Evolutionary conservation across 176 grass and related monocot species (phyloP).

Genomic region (Oryza australiensis): DNA sequence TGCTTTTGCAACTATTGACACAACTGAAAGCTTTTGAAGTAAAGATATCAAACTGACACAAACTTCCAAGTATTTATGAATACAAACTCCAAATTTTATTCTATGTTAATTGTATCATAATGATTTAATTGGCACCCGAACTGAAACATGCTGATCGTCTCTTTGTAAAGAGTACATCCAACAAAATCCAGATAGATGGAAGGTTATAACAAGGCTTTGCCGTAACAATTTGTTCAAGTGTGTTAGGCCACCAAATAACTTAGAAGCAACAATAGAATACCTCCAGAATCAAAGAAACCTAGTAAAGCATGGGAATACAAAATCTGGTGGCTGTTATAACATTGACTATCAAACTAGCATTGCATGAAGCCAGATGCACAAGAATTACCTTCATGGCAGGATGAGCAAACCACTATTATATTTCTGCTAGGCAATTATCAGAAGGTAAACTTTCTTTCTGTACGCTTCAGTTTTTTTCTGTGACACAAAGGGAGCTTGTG

Average conservation of each 20-base stretch:
- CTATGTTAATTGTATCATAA: background rate
- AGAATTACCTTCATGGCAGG: background rate
- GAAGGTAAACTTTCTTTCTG: background rate
- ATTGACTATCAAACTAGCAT: background rate
- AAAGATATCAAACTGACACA: background rate
- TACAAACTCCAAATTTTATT: background rate
- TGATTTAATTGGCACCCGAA: background rate
- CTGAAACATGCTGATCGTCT: background rate
- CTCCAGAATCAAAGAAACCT: background rate
- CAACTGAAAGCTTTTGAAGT: background rate
- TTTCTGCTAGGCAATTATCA: background rate
- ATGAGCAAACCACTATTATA: no score
- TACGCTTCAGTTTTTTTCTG: background rate
- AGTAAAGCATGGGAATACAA: background rate
- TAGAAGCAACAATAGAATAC: background rate
- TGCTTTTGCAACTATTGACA: background rate
- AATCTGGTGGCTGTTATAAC: background rate
- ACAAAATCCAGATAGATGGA: background rate
- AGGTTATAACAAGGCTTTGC: background rate
- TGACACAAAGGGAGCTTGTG: background rate
- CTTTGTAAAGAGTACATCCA: background rate
- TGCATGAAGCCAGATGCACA: background rate
- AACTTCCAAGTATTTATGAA: background rate
- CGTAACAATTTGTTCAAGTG: background rate
- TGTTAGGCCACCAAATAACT: background rate